Base-by-base conservation (phyloP, 805 yeast genomes). In the Myxozyma mucilagina region DNA sequence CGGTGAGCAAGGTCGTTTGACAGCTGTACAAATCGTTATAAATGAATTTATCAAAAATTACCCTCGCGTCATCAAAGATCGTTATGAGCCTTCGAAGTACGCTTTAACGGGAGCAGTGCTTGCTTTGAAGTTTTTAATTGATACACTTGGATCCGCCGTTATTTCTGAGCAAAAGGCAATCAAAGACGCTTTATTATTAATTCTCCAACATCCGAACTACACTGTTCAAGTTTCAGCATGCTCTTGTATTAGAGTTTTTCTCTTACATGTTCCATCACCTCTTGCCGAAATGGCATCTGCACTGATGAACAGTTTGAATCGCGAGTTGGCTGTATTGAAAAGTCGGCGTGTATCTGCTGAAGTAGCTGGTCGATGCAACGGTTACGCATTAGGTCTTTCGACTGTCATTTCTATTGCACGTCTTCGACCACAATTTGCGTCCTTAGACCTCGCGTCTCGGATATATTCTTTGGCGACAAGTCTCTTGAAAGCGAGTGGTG, bases 391-490 rank as follows among this genome's bases (percentile, higher is more conserved):
- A 48, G 63, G 68, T 41, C 59, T 72, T 4, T 57, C 77, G 0
- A 56, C 69, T 4, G 51, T 69, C 43, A 67, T 68, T n/a, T 66
- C 74, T 7, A 36, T 73, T 10, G 64, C 73, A 9, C 57, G 61
- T 35, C 43, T 56, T 18, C 53, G 70, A 52, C 68, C 75, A 18
- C 70, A 70, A 49, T 79, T 78, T 65, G 81, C 81, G 5, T 75
- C 85, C 2, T 72, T 75, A 41, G 79, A 77, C 35, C 68, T 81
- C 16, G 74, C 82, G 5, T 74, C 81, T 59, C 73, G 79, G 56
- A 73, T 81, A 4, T 76, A 82, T 52, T 75, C 76, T 0, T 74
- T 80, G 36, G 79, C 82, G 0, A 75, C 79, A 13, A 73, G 80
- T 35, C 73, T 79, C 41, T 69, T 80, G n/a, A 80, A 79, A 60